phyloP scores from a whole-genome alignment of 371 early-diverging fungal species.

The Mortierella sp. region DNA sequence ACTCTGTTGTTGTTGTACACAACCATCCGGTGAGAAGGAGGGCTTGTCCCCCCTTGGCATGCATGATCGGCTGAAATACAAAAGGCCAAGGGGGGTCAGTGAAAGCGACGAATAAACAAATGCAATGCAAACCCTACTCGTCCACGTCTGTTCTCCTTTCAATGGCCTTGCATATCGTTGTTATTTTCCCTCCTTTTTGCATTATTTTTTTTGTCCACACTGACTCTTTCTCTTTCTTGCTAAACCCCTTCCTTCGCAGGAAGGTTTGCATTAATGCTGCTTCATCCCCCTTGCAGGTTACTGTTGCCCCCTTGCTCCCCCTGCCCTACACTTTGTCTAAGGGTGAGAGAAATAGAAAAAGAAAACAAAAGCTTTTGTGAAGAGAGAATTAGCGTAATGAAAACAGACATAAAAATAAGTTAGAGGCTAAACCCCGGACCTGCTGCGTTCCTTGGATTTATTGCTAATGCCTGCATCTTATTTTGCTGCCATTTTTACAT shows the following conservation, averaged over 20 bases:
- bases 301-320: background rate
- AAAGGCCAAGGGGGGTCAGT: too few relatives aligned
- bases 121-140: background rate
- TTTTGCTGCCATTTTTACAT: background rate
- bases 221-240: background rate
- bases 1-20: background rate
- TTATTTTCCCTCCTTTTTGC: background rate
- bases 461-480: too few relatives aligned
- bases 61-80: too few relatives aligned
- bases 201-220: background rate
- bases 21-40: too few relatives aligned
- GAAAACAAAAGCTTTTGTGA: background rate
- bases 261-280: conserved; percentile 7
- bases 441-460: background rate
- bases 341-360: background rate
- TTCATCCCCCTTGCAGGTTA: background rate
- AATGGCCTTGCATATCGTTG: background rate
- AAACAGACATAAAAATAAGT: background rate
- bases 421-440: background rate
- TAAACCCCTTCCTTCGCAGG: background rate
- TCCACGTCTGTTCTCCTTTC: background rate
- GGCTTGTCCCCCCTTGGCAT: too few relatives aligned
- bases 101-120: background rate
- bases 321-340: background rate
- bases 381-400: too few relatives aligned